Conservation (phyloP, 805 yeast species). For the Kazachstania psychrophila region DNA sequence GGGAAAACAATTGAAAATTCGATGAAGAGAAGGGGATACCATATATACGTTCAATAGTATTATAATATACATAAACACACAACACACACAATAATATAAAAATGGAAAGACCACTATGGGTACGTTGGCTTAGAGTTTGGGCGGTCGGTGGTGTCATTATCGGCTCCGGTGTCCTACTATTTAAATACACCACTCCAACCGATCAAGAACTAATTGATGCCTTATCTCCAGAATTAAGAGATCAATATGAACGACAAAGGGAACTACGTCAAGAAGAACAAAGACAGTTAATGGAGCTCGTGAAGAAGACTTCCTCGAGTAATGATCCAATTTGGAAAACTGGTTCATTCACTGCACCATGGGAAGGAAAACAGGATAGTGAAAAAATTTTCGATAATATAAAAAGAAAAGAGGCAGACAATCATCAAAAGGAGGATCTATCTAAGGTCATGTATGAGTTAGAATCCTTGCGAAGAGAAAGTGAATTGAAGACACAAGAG, state of each 20-base stretch:
- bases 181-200: conserved; percentile 71
- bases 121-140: conserved; percentile 50
- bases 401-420: conserved; percentile 4
- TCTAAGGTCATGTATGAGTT: conserved; percentile 1
- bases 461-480: conserved; percentile 3
- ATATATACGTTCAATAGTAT: too few relatives aligned
- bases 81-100: neutral
- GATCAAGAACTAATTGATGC: conserved; percentile 68
- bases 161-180: conserved; percentile 62
- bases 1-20: too few relatives aligned
- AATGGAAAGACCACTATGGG: conserved; percentile 40
- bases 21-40: too few relatives aligned
- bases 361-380: conserved; percentile 34
- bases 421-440: conserved; percentile 4
- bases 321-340: conserved; percentile 80
- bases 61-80: neutral
- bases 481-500: conserved; percentile 5
- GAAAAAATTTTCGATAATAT: conserved; percentile 4
- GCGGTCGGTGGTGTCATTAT: conserved; percentile 57
- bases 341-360: conserved; percentile 59
- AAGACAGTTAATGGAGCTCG: conserved; percentile 58
- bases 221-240: conserved; percentile 76
- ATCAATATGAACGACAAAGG: conserved; percentile 59
- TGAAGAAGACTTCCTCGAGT: conserved; percentile 50
- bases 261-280: conserved; percentile 60